Evolutionary conservation across 2,329 filamentous ascomycete species (phyloP), one percentile per base, ranked within the genome.

Genomic region (Metarhizium humberi): DNA sequence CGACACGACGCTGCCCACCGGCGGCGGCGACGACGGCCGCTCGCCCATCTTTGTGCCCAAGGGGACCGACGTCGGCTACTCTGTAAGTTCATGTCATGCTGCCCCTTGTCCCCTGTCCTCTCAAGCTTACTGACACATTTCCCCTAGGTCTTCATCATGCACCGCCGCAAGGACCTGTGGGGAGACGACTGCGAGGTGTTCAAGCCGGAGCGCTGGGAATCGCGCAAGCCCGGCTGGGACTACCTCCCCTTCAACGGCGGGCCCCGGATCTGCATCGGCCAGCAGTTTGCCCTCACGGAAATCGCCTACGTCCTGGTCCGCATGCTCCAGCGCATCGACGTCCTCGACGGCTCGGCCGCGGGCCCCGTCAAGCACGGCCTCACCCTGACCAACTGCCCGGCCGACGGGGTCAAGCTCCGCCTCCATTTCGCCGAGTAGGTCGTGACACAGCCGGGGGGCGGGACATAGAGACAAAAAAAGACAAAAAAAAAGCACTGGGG

Each of bases 1-100:
- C 13, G 76, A 80, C 62, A 80, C 78, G 0, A 69, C 72, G 0
- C 69, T 83, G 0, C 79, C 79, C 2, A 62, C 67, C 0, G 80
- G 80, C 46, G 80, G 79, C 32, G 79, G 79, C 0, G 60, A 69
- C 1, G 71, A 79, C 50, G 73, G 76, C 43, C 66, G 63, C 20
- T 68, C 69, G 1, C 78, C 79, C 0, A 60, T 83, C 11, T 78
- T 77, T 58, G 69, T 82, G 3, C 65, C 63, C 13, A 76, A 76
- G 57, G 77, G 78, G 10, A 69, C 73, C 10, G 64, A 70, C 3
- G 69, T 79, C 38, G 66, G 62, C 5, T 78, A 75, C 61, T 58
- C 59, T 45, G 61, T 63, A 57, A 42, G 59, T 50, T 5, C 18
- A 18, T 34, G 32, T 10, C 32, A 2, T 20, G 2, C 20, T 20